Evolutionary conservation across 116 monocot genomes (phyloP).

Genomic region (Iris pallida): DNA sequence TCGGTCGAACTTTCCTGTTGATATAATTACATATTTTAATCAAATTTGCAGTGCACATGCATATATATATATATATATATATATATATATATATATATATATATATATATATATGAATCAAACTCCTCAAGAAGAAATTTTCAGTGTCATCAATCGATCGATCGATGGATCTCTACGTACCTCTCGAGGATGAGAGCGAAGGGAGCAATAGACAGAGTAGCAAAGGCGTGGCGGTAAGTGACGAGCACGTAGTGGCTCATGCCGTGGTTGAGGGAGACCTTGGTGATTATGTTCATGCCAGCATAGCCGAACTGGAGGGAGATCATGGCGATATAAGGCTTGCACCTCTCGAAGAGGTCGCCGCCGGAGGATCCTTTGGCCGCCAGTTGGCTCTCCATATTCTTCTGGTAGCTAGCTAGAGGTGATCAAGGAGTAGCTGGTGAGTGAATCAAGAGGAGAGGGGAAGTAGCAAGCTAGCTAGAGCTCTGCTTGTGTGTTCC

Average conservation of each 20-base stretch:
- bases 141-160: no score
- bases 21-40: not conserved
- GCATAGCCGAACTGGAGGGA: constrained; percentile 90
- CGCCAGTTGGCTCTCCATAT: constrained; percentile 21
- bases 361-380: constrained; percentile 6
- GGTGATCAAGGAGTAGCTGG: not conserved
- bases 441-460: not conserved
- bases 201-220: constrained; percentile 52
- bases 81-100: not conserved
- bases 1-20: constrained; percentile 65
- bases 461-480: no score
- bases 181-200: constrained; percentile 86
- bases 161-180: constrained; percentile 9
- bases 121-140: no score
- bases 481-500: constrained; percentile 1
- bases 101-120: not conserved
- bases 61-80: not conserved
- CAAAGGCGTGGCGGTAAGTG: constrained; percentile 68
- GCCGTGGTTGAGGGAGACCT: constrained; percentile 80
- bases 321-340: constrained; percentile 88
- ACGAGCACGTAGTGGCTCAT: constrained; percentile 95
- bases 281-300: constrained; percentile 92
- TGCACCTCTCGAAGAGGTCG: constrained; percentile 43
- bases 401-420: not conserved
- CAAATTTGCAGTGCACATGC: not conserved